Base-by-base conservation (phyloP, 306 rosid genomes). In the Corylus heterophylla region DNA sequence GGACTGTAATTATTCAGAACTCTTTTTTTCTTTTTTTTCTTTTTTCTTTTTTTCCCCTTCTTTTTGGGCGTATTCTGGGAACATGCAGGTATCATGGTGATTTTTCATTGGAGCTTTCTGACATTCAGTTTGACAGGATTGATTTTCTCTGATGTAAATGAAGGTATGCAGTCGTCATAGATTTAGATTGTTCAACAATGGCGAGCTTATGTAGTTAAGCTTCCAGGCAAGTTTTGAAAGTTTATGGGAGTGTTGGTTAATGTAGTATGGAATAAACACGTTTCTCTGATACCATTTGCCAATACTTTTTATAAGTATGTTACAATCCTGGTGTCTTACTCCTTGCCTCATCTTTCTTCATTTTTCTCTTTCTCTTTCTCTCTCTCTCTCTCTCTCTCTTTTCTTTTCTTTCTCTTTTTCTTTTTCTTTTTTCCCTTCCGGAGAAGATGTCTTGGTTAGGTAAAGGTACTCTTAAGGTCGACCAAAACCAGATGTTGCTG, bases 41-140 rank as follows among this genome's bases (percentile, higher is more conserved):
- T 7, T 29, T 14, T 2, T 3, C 2, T 18, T 12, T 64, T 64
- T 63, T 64, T 35, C 8, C 10, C 68, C 69, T 45, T 59, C 66
- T 18, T 68, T 39, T 48, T 42, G 72, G 51, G 72, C 42, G 83
- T 83, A 87, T 86, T 87, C 92, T 70, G 85, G 85, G 85, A 74
- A 80, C 87, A 73, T 90, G 97, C 98, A 91, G 97, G 98, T 89
- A 78, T 85, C 89, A 55, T 85, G 86, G 89, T 90, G 92, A 89
- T 83, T 76, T 59, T 83, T 89, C 73, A 47, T 89, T 89, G 92
- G 96, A 95, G 96, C 97, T 87, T 79, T 82, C 83, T 87, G 94
- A 91, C 89, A 83, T 87, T 83, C 87, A 77, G 76, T 88, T 86
- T 90, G 75, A 89, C 91, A 64, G 89, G 88, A 87, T 92, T 89